A percentile compares a stretch with the other conserved stretches of the same genome.
Evolutionary conservation across 345 rosid species (phyloP).

Genomic region (Alliaria petiolata): DNA sequence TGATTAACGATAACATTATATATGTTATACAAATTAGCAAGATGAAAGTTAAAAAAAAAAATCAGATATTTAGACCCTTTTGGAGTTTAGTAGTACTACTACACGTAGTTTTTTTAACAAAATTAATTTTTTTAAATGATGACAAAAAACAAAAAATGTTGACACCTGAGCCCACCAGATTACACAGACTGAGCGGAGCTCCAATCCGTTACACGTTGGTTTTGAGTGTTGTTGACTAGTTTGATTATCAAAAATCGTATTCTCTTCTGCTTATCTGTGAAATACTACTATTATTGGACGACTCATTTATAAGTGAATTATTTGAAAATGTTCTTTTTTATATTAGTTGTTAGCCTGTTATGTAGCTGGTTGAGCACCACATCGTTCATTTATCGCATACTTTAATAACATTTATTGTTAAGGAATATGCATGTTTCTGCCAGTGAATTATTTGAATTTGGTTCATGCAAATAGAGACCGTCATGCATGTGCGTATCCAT

Average conservation of each 20-base stretch:
- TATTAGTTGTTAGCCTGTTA: neutral
- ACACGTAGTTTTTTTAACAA: neutral
- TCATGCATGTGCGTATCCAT: neutral
- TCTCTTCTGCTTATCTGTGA: neutral
- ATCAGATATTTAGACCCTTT: neutral
- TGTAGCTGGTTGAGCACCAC: constrained; percentile 18
- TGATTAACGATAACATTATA: no score
- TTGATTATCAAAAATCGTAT: neutral
- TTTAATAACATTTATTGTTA: neutral
- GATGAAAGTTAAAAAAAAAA: neutral
- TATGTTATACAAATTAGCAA: neutral
- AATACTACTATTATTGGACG: constrained; percentile 2
- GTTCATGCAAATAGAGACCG: neutral
- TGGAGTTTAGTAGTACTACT: neutral
- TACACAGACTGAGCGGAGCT: neutral
- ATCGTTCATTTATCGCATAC: neutral
- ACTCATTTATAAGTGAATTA: neutral
- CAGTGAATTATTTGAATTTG: constrained; percentile 6
- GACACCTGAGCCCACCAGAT: constrained; percentile 4
- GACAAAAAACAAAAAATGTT: neutral
- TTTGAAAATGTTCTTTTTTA: neutral
- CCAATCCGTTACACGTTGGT: constrained; percentile 24
- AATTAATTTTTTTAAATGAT: neutral
- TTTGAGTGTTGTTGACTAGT: constrained; percentile 8
- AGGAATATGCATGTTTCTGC: neutral